Conservation (phyloP, 2,329 filamentous ascomycete species). For the Arthrobotrys conoides region DNA sequence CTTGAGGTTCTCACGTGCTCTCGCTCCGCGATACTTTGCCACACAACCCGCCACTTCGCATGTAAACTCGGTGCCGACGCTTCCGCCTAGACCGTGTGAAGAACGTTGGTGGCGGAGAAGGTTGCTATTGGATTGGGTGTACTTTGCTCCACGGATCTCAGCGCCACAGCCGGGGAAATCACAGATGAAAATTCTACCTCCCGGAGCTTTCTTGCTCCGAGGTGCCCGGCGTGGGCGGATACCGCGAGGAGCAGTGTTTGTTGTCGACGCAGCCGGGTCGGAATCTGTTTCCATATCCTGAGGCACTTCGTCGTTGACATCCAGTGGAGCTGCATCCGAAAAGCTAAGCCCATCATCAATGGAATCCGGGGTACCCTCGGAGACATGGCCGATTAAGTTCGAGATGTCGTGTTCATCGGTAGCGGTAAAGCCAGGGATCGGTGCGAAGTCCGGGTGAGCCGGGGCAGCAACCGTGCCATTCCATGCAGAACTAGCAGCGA, state of each 20-base stretch:
- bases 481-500: conserved; percentile 3
- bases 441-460: conserved; percentile 16
- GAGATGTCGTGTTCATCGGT: neutral
- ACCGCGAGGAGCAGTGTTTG: neutral
- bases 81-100: conserved; percentile 28
- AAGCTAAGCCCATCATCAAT: neutral
- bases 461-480: neutral
- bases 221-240: conserved; percentile 38
- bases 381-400: neutral
- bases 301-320: neutral
- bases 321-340: neutral
- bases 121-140: conserved; percentile 56
- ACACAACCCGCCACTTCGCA: conserved; percentile 34
- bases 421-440: neutral
- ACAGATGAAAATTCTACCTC: conserved; percentile 52
- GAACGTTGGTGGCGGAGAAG: conserved; percentile 54
- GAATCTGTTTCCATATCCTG: conserved; percentile 33
- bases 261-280: neutral
- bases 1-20: conserved; percentile 52
- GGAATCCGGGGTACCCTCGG: conserved; percentile 9
- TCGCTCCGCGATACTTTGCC: conserved; percentile 40
- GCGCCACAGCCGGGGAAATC: conserved; percentile 53
- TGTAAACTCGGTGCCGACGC: conserved; percentile 27
- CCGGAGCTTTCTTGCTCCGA: conserved; percentile 29
- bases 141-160: conserved; percentile 55